Evolutionary conservation across 768 basidiomycete genomes (phyloP), one percentile per base, ranked within the genome.

Genomic region (Boletus rubropictus): DNA sequence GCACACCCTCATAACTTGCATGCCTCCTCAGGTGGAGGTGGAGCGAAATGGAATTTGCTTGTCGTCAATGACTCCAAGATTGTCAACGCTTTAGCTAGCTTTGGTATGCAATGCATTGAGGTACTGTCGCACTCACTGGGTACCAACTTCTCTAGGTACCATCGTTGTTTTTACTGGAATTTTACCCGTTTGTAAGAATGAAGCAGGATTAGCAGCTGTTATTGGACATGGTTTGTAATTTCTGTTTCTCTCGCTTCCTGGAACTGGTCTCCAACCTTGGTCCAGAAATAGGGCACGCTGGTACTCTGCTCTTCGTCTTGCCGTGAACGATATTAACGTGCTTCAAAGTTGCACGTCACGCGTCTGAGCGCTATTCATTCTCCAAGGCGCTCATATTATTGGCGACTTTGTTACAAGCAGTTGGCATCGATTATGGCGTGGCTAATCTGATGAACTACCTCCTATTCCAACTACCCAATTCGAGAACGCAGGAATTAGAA

Each of bases 151-250:
- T 36, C 8, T 24, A 81, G 86, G 85, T 1, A 75, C 83, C 41
- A 82, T 96, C 44, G 76, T 92, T 27, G 87, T 97, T 9, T 95
- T 89, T 59, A 92, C 90, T 0, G 93, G 93, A 0, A 89, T 96
- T 29, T 64, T 96, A 4, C 89, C 87, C 0, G 68, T 93, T 6
- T 83, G 82, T 38, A 71, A 69, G 50, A 82, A 90, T 51, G 89
- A 92, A 54, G 77, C 86, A 56, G 90, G 89, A 0, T 69, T 97
- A 0, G 89, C 93, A 1, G 83, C 84, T 15, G 84, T 96, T 1
- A 67, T 97, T 3, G 80, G 87, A 1, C 93, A 96, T 63, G 90
- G 91, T 87, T 44, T 29, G 48, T 20, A 21, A 8, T 22, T 38
- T 9, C 7, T 11, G 32, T 41, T 35, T 39, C 17, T 44, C 29